Conservation (phyloP, 306 rosid genomes). For the Castanea mollissima region DNA sequence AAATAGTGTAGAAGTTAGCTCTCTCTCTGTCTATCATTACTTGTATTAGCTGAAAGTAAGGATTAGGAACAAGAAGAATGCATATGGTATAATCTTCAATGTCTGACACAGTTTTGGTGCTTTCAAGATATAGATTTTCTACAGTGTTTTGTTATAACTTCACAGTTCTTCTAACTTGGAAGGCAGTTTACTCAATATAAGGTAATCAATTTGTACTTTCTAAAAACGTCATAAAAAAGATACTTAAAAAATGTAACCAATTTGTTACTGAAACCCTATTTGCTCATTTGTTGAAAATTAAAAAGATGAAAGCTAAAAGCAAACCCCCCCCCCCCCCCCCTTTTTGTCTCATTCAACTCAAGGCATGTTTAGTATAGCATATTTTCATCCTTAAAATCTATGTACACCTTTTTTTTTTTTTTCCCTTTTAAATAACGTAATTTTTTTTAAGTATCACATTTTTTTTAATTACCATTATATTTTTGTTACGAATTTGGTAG, state of each 20-base stretch:
- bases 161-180: background rate
- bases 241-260: too few relatives aligned
- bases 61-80: slow-evolving; percentile 29
- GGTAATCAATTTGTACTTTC: background rate
- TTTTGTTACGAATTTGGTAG: too few relatives aligned
- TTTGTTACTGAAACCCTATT: too few relatives aligned
- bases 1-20: slow-evolving; percentile 12
- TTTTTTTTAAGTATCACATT: too few relatives aligned
- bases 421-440: too few relatives aligned
- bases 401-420: too few relatives aligned
- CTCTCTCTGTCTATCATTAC: background rate
- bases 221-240: background rate
- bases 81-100: background rate
- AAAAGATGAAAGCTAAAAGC: background rate
- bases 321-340: background rate
- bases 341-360: too few relatives aligned
- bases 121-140: too few relatives aligned
- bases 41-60: slow-evolving; percentile 24
- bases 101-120: background rate
- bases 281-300: background rate
- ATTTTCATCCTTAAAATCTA: too few relatives aligned
- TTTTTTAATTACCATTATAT: too few relatives aligned
- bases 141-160: too few relatives aligned
- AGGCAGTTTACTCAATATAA: background rate
- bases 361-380: too few relatives aligned